These are phyloP conservation scores for Drechslerella coelobrocha DNA, from an alignment of 2,329 filamentous ascomycete species.

Conservation along the genomic window DNA sequence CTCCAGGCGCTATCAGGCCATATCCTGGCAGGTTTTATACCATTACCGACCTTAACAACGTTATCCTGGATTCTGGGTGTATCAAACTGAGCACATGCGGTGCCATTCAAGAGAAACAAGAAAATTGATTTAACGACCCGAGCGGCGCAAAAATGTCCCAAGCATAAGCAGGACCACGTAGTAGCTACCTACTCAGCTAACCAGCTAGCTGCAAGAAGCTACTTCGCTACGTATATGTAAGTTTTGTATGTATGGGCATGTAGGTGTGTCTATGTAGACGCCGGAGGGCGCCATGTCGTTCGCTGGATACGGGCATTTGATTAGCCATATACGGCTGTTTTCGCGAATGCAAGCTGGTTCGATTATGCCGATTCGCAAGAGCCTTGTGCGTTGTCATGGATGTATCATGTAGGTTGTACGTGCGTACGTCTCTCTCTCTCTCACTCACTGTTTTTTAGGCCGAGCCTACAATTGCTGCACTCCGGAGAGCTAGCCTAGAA, in stretches of 20 bases:
- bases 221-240: too few relatives aligned
- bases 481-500: too few relatives aligned
- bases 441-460: neutral
- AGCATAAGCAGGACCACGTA: neutral
- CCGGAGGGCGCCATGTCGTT: neutral
- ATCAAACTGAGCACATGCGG: constrained; percentile 2
- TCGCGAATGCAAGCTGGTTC: neutral
- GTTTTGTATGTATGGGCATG: neutral
- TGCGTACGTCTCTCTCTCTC: too few relatives aligned
- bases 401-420: too few relatives aligned
- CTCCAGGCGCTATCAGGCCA: constrained; percentile 28
- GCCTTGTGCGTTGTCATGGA: neutral
- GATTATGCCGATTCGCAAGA: neutral
- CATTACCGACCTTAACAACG: constrained; percentile 14
- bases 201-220: too few relatives aligned
- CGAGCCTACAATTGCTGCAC: too few relatives aligned
- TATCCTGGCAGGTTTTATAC: constrained; percentile 22
- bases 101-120: neutral
- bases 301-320: neutral
- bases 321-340: neutral
- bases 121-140: neutral
- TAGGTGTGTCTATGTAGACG: neutral
- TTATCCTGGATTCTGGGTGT: constrained; percentile 5
- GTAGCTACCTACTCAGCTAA: neutral
- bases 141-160: neutral